Base-by-base conservation (phyloP, 495 filamentous ascomycete genomes). In the Massariosphaeria phaeospora region DNA sequence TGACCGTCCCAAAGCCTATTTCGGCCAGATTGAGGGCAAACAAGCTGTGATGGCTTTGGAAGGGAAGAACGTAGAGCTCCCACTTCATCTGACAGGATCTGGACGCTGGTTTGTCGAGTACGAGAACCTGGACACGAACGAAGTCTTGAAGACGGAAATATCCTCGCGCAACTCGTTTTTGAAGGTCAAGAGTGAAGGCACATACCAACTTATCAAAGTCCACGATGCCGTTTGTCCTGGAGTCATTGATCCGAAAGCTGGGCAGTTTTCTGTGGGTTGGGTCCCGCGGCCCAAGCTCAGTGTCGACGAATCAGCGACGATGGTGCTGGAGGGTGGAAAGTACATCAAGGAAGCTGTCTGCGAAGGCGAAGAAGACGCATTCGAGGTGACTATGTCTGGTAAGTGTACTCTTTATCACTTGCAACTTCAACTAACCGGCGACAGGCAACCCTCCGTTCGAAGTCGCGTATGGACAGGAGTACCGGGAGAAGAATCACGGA, bases 301-400 rank as follows among this genome's bases (percentile, higher is more conserved):
- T 21, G 67, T 93, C 15, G 66, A 83, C 0, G 79, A 85, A 49
- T 82, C 80, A 30, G 73, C 81, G 5, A 71, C 78, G 24, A 70
- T 64, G 62, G 69, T 59, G 23, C 65, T 69, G 47, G 75, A 67
- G 46, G 70, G 70, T 20, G 52, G 30, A 31, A 76, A 71, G 49
- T 89, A 74, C 63, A 64, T 81, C 53, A 87, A 91, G 67, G 76
- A 79, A n/a, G 82, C 86, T 56, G 82, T 98, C 5, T 98, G 93
- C 61, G 89, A 98, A 70, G 91, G 93, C 15, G 91, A 96, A 43
- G 85, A 91, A 55, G 91, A 96, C 64, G 79, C 82, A 23, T 79
- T 95, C 43, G 91, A 96, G 60, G 70, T 97, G 42, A 72, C 76
- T 18, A 77, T 98, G 54, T 77, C 76, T 55, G 91, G 91, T 76